These are phyloP conservation scores for Aspergillus pseudonomiae DNA, from an alignment of 2,329 filamentous ascomycete species.

Conservation along the genomic window DNA sequence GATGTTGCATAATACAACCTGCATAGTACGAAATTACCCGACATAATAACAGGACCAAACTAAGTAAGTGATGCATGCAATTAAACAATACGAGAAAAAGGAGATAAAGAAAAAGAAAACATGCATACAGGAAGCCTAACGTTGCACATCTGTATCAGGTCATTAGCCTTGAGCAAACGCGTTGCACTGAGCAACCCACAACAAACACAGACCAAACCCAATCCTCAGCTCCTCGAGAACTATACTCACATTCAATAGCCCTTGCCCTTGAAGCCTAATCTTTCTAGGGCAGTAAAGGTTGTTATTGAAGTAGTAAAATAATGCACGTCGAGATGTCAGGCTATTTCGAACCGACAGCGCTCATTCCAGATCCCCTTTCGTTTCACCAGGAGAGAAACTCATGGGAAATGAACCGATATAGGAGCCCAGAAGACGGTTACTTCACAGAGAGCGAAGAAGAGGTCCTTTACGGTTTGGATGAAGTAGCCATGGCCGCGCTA, in stretches of 20 bases:
- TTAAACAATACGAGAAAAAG: neutral
- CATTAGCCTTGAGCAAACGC: neutral
- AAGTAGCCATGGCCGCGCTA: slow-evolving; percentile 29
- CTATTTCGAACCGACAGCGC: neutral
- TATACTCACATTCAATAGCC: neutral
- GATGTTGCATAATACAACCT: neutral
- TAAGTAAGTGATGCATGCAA: neutral
- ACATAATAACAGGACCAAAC: neutral
- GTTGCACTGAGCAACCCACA: neutral
- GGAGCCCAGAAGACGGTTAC: slow-evolving; percentile 5
- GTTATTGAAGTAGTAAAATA: neutral
- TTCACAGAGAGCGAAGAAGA: slow-evolving; percentile 30
- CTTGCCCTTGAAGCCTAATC: too few species aligned
- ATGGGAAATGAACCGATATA: neutral
- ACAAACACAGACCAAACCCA: neutral
- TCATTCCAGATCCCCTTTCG: neutral
- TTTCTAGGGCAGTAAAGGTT: neutral
- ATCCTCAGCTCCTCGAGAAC: neutral
- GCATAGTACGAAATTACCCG: neutral
- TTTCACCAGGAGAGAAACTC: neutral
- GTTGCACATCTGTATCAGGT: neutral
- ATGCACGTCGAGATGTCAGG: neutral
- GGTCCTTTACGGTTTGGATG: slow-evolving; percentile 31
- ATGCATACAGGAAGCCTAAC: neutral
- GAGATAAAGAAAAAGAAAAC: neutral